These are phyloP conservation scores for Schwanniomyces polymorphus DNA, from an alignment of 805 yeast genomes.

Conservation along the genomic window DNA sequence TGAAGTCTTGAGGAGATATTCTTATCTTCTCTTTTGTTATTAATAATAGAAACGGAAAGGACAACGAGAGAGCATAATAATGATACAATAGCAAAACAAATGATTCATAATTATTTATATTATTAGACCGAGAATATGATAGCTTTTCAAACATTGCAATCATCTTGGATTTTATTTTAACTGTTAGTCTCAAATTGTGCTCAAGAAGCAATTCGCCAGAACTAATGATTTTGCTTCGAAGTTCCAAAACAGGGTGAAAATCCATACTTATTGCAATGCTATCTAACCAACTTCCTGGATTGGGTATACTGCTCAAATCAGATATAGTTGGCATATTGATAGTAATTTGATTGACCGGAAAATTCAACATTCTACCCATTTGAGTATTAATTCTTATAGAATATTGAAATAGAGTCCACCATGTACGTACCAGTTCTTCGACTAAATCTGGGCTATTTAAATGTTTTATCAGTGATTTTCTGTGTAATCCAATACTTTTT, in stretches of 20 bases:
- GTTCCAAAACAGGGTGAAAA: background rate
- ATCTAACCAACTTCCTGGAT: background rate
- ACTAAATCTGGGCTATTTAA: background rate
- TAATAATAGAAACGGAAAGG: background rate
- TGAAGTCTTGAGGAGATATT: background rate
- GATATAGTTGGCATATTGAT: background rate
- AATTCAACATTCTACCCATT: slow-evolving; percentile 5
- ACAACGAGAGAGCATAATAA: background rate
- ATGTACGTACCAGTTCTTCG: background rate
- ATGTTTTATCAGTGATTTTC: slow-evolving; percentile 7
- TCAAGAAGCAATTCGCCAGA: background rate
- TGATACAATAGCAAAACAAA: background rate
- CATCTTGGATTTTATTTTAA: background rate
- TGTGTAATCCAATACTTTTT: slow-evolving; percentile 48
- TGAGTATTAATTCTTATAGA: slow-evolving; percentile 21
- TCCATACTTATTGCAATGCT: background rate
- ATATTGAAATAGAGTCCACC: slow-evolving; percentile 1
- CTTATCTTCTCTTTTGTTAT: background rate
- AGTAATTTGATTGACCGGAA: background rate
- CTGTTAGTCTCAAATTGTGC: background rate
- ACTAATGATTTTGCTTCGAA: background rate
- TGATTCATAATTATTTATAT: background rate
- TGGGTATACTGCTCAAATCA: background rate
- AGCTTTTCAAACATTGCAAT: background rate
- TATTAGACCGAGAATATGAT: background rate